phyloP scores from a whole-genome alignment of 2,329 filamentous ascomycete species.

The Plenodomus biglobosus region DNA sequence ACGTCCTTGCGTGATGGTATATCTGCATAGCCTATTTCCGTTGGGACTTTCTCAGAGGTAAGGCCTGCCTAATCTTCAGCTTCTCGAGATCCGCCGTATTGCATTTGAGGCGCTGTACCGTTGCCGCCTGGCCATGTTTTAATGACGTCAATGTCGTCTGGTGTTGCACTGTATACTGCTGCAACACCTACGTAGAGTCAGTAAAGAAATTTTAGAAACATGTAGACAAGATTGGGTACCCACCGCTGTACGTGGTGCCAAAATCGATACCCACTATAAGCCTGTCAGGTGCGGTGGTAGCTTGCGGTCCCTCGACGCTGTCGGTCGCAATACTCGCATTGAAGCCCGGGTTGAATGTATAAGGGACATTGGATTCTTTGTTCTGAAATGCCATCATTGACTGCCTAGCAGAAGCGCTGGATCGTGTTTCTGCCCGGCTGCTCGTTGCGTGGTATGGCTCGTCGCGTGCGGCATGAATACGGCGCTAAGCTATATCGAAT shows the following conservation, averaged over 20 bases:
- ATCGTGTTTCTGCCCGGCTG: constrained; percentile 3
- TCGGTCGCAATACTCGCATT: constrained; percentile 26
- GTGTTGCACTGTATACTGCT: constrained; percentile 72
- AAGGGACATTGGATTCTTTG: constrained; percentile 35
- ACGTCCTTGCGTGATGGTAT: constrained; percentile 13
- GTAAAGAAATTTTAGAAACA: background rate
- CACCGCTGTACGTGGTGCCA: constrained; percentile 79
- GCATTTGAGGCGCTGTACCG: constrained; percentile 45
- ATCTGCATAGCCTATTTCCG: constrained; percentile 65
- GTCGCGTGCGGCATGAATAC: constrained; percentile 18
- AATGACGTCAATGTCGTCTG: constrained; percentile 80
- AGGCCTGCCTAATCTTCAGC: constrained; percentile 50
- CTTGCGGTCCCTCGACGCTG: constrained; percentile 11
- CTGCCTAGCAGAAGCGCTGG: constrained; percentile 2
- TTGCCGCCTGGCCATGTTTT: constrained; percentile 81
- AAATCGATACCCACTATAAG: constrained; percentile 80
- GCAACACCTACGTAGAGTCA: constrained; percentile 58
- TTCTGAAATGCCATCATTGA: constrained; percentile 28
- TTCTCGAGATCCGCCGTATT: background rate
- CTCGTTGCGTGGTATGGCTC: constrained; percentile 1
- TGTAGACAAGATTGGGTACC: constrained; percentile 3
- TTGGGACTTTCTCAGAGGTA: constrained; percentile 85
- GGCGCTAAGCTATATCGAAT: constrained; percentile 13
- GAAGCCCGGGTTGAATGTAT: constrained; percentile 32
- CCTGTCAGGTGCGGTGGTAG: constrained; percentile 53